Conservation (phyloP, 768 basidiomycete species). For the Agaricus bisporus region DNA sequence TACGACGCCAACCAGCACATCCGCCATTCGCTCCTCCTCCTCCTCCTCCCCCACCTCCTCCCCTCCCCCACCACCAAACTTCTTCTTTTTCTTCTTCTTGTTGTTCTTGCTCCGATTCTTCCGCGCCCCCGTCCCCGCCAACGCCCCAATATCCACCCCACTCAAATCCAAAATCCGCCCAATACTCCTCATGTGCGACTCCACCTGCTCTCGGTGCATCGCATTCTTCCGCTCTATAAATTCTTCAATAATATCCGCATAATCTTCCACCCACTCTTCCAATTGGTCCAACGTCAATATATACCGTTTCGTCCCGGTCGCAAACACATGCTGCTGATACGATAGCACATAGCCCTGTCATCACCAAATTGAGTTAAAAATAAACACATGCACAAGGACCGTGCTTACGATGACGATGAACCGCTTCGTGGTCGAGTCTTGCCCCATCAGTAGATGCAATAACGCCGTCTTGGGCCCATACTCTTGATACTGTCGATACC, state of each 20-base stretch:
- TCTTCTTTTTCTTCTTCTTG: slow-evolving; percentile 10
- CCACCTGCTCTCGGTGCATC: slow-evolving; percentile 10
- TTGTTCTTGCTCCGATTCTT: slow-evolving; percentile 7
- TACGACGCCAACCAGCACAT: slow-evolving; percentile 6
- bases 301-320: slow-evolving; percentile 11
- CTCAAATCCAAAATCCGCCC: slow-evolving; percentile 6
- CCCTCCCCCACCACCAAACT: not conserved
- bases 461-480: slow-evolving; percentile 10
- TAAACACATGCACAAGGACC: not conserved
- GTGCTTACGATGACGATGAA: slow-evolving; percentile 9
- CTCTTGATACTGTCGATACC: slow-evolving; percentile 10
- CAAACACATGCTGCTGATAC: slow-evolving; percentile 13
- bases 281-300: slow-evolving; percentile 8
- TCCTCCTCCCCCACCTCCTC: not conserved
- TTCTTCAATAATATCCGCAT: slow-evolving; percentile 9
- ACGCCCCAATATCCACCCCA: slow-evolving; percentile 6
- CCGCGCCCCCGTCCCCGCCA: not conserved
- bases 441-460: slow-evolving; percentile 10
- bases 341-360: slow-evolving; percentile 10
- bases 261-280: slow-evolving; percentile 11
- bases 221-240: slow-evolving; percentile 11
- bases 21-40: slow-evolving; percentile 6
- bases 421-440: slow-evolving; percentile 11
- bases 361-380: not conserved
- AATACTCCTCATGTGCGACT: slow-evolving; percentile 11